Conservation (phyloP, 2,329 filamentous ascomycete species). For the Tricladium varicosporioides region DNA sequence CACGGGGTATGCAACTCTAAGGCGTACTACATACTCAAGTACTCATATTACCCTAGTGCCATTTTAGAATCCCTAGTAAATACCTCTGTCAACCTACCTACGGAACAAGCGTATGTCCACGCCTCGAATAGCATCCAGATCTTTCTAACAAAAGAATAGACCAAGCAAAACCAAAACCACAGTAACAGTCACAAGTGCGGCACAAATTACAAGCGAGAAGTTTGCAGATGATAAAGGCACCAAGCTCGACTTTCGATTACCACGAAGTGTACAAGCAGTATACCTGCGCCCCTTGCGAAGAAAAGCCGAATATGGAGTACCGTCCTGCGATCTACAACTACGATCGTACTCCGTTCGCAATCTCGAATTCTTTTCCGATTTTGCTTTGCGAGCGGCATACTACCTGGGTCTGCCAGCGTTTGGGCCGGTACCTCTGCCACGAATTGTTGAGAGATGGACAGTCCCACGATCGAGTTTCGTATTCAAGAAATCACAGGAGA, state of each 20-base stretch:
- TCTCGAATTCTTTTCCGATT: slow-evolving; percentile 92
- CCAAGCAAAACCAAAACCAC: neutral
- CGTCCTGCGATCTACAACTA: slow-evolving; percentile 86
- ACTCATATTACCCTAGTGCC: neutral
- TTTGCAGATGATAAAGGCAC: neutral
- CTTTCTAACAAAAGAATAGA: slow-evolving; percentile 8
- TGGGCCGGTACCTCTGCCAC: slow-evolving; percentile 82
- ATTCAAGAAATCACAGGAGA: slow-evolving; percentile 96
- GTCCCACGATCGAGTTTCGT: slow-evolving; percentile 87
- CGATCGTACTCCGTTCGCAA: slow-evolving; percentile 89
- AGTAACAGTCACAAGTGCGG: neutral
- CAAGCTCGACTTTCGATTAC: slow-evolving; percentile 51
- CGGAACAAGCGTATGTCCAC: no score
- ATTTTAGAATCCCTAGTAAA: no score
- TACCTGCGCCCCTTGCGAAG: slow-evolving; percentile 83
- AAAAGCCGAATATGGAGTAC: slow-evolving; percentile 70
- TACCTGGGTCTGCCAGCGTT: slow-evolving; percentile 84
- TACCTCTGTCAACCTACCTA: no score
- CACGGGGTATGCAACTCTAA: neutral
- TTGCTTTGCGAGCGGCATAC: slow-evolving; percentile 90
- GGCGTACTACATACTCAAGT: neutral
- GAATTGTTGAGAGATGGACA: slow-evolving; percentile 90
- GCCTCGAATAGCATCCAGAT: no score
- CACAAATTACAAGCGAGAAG: neutral
- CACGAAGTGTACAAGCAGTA: slow-evolving; percentile 78